Base-by-base conservation (phyloP, 805 yeast genomes). In the Starmerella riodocensis region DNA sequence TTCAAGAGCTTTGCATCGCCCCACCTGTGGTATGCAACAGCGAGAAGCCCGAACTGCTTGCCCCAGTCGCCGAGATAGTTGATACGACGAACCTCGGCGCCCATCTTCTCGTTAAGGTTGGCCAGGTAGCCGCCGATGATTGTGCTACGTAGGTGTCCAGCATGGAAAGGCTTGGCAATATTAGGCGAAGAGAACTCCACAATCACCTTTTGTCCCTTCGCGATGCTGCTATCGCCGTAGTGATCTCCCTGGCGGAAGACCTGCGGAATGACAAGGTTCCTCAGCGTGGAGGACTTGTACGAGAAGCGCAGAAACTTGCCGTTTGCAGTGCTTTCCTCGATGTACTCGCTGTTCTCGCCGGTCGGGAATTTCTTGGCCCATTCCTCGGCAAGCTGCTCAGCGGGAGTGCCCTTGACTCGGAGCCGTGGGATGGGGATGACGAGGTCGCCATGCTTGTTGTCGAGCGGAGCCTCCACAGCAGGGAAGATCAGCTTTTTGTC, bases 11-110 rank as follows among this genome's bases (percentile, higher is more conserved):
- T 81, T 58, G 79, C 93, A 46, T 70, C 62, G 36, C 99, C 99
- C 57, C 80, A 91, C 55, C 72, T 75, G 41, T 74, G 73, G 61
- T 78, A 91, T 34, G 96, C 99, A 46, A 91, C 79, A 20, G 97
- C 98, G 52, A 91, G 70, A 33, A 91, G 51, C 62, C 98, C 99
- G 56, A 88, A 91, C 67, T 91, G 99, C 64, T 91, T 91, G 42
- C 99, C 99, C 98, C 98, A 91, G 64, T 91, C 99, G 55, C 99
- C 99, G 50, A 91, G 70, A 63, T 91, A 91, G 68, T 91, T 91
- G 67, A 88, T 70, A 64, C 96, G 74, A 50, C 71, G 64, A 32
- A 91, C 98, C n/a, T 83, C 73, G 82, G 88, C 91, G 34, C 97
- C 98, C 42, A 78, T 67, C 51, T 74, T 76, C 63, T 85, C 95